Percentiles rank a stretch among this genome's conserved stretches.
Evolutionary conservation across 805 yeast species (phyloP).

Genomic region (Yarrowia sp.): DNA sequence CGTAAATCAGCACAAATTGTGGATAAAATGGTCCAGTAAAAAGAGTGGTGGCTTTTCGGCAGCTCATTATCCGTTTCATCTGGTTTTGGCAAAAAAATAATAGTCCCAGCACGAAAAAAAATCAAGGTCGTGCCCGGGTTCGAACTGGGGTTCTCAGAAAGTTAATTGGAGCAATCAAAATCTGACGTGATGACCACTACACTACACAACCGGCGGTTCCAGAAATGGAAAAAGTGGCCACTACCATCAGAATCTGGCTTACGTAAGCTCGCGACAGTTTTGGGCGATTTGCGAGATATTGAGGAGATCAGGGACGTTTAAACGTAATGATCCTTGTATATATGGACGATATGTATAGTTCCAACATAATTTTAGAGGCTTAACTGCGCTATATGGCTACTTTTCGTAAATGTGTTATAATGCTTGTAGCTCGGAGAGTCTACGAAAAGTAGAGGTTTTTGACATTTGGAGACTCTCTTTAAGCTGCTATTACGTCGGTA

Average conservation of each 20-base stretch:
- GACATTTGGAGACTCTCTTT: no score
- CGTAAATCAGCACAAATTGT: no score
- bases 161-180: slow-evolving; percentile 14
- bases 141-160: slow-evolving; percentile 39
- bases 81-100: not conserved
- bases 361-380: no score
- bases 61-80: no score
- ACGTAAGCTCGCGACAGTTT: not conserved
- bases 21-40: not conserved
- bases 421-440: no score
- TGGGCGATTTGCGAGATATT: not conserved
- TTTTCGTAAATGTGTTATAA: no score
- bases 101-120: not conserved
- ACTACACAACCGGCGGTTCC: slow-evolving; percentile 29
- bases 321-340: not conserved
- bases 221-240: slow-evolving; percentile 6
- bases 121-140: slow-evolving; percentile 36
- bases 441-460: no score
- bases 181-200: slow-evolving; percentile 38
- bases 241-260: not conserved
- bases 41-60: no score
- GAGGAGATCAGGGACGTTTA: not conserved
- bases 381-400: no score
- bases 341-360: no score
- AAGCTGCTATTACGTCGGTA: no score